A percentile compares a stretch with the other conserved stretches of the same genome.
phyloP scores from a whole-genome alignment of 2,329 filamentous ascomycete genomes.

The Microcyclospora pomicola region DNA sequence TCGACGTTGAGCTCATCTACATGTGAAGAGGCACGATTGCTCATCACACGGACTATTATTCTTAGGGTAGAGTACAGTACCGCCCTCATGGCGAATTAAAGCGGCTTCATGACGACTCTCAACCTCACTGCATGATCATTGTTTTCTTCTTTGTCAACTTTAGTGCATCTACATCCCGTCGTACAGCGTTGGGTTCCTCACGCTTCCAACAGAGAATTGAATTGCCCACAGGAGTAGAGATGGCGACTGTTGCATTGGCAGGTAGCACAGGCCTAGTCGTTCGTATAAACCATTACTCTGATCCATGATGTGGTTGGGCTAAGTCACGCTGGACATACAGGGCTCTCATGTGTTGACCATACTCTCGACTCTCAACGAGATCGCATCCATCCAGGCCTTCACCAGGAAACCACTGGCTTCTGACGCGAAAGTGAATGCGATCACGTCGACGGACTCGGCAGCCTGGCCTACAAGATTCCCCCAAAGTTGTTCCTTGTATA shows the following conservation, averaged over 20 bases:
- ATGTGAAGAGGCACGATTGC: too few species aligned
- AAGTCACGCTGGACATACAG: conserved; percentile 23
- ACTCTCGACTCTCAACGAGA: conserved; percentile 41
- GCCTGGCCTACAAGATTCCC: conserved; percentile 53
- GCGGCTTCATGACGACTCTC: too few species aligned
- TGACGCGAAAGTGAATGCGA: conserved; percentile 49
- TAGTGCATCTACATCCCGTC: too few species aligned
- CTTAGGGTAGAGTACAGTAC: too few species aligned
- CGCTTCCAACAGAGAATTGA: too few species aligned
- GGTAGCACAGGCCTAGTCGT: conserved; percentile 52
- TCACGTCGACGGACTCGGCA: conserved; percentile 52
- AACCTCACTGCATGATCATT: too few species aligned
- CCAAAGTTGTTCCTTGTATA: conserved; percentile 49
- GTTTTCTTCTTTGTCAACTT: too few species aligned
- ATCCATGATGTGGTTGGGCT: conserved; percentile 12
- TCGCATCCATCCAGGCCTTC: conserved; percentile 47
- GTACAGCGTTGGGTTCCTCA: too few species aligned
- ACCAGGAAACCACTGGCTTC: conserved; percentile 47
- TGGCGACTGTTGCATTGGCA: conserved; percentile 41
- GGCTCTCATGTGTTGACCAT: conserved; percentile 60
- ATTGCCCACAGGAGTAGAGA: conserved; percentile 8
- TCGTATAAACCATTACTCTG: conserved; percentile 10
- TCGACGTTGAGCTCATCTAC: too few species aligned
- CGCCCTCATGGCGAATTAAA: too few species aligned
- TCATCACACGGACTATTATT: too few species aligned